Percentiles rank a stretch among this genome's conserved stretches.
These are phyloP conservation scores for Blastobotrys malaysiensis DNA, from an alignment of 1,139 yeast species.

Conservation along the genomic window DNA sequence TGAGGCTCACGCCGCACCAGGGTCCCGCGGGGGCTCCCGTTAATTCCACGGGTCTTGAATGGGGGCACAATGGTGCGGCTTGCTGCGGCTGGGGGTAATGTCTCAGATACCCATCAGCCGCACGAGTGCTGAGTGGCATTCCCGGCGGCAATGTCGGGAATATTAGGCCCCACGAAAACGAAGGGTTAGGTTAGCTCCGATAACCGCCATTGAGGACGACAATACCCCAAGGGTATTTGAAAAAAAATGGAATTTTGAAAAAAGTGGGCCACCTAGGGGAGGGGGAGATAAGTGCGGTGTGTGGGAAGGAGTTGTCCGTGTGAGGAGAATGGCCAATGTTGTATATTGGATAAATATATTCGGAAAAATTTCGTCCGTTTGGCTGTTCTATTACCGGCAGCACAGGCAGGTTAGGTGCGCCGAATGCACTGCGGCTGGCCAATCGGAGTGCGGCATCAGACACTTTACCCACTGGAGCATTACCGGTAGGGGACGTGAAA, in stretches of 20 bases:
- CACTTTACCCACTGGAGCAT: background rate
- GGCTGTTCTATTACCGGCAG: background rate
- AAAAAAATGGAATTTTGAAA: background rate
- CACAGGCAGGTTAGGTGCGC: background rate
- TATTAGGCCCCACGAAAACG: background rate
- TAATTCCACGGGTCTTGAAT: too few relatives aligned
- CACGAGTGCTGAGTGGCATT: background rate
- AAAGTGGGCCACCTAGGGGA: too few relatives aligned
- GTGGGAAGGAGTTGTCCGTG: background rate
- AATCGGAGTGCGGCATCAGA: background rate
- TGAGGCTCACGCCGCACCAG: background rate
- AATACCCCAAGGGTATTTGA: too few relatives aligned
- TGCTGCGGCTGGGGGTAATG: too few relatives aligned
- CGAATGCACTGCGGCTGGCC: background rate
- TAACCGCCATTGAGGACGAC: background rate
- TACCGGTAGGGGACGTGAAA: background rate
- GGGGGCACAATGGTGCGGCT: background rate
- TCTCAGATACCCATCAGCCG: background rate
- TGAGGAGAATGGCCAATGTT: background rate
- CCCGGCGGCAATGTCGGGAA: background rate
- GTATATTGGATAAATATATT: background rate
- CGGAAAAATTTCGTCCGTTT: background rate
- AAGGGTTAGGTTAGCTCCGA: background rate
- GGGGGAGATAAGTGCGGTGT: too few relatives aligned
- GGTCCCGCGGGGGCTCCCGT: too few relatives aligned